Evolutionary conservation across 441 rosid species (phyloP).

Genomic region (Erysimum cheiri): DNA sequence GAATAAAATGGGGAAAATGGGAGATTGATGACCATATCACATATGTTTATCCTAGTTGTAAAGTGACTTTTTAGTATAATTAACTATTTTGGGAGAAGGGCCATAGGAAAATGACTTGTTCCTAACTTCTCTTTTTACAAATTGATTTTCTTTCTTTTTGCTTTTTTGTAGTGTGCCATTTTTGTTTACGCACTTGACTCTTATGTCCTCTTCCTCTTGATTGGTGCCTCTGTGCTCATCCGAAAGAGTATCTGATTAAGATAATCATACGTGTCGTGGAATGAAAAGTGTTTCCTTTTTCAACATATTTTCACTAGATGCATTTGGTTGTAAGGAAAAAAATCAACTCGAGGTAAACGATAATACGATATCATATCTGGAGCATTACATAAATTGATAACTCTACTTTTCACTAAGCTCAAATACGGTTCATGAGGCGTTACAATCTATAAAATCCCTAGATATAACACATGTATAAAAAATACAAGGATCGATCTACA

Average conservation of each 20-base stretch:
- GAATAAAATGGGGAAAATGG: constrained; percentile 39
- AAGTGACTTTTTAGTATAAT: constrained; percentile 39
- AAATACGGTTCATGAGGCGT: background rate
- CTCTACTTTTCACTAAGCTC: background rate
- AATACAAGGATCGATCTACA: background rate
- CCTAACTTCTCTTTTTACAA: constrained; percentile 58
- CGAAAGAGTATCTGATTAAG: constrained; percentile 40
- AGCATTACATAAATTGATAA: background rate
- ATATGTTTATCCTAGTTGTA: constrained; percentile 52
- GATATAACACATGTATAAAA: background rate
- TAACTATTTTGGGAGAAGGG: constrained; percentile 33
- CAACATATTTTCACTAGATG: constrained; percentile 16
- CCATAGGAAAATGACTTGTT: constrained; percentile 60
- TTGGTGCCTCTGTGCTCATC: constrained; percentile 42
- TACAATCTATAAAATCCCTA: background rate
- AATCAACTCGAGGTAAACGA: background rate
- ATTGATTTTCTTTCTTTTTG: constrained; percentile 33
- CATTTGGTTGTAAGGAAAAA: background rate
- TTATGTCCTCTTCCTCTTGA: constrained; percentile 38
- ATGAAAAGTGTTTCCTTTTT: constrained; percentile 30
- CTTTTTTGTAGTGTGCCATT: constrained; percentile 40
- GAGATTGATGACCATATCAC: constrained; percentile 16
- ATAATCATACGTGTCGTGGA: constrained; percentile 43
- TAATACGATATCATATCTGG: background rate
- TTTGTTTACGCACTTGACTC: constrained; percentile 44